These are phyloP conservation scores for Colletotrichum karsti DNA, from an alignment of 2,329 filamentous ascomycete species.

Conservation along the genomic window DNA sequence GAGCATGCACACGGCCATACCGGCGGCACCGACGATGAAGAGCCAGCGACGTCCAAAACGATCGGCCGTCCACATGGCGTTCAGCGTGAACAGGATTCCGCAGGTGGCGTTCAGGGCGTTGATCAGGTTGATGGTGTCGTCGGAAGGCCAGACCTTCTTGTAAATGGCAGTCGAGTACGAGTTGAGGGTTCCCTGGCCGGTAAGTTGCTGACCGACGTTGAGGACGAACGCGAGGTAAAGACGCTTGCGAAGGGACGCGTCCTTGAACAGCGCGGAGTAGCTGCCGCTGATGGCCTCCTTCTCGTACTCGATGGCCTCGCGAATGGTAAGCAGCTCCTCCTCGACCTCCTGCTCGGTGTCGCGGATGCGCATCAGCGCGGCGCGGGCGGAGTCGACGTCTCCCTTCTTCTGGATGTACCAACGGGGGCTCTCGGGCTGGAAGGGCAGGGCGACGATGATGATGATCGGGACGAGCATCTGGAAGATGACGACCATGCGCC, in stretches of 20 bases:
- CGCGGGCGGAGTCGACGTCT: slow-evolving; percentile 67
- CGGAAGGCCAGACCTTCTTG: slow-evolving; percentile 71
- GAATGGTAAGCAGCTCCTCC: slow-evolving; percentile 70
- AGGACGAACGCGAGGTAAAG: slow-evolving; percentile 71
- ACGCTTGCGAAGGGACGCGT: slow-evolving; percentile 73
- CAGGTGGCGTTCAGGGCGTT: slow-evolving; percentile 79
- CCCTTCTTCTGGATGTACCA: slow-evolving; percentile 72
- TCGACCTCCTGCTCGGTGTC: slow-evolving; percentile 73
- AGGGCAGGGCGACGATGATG: slow-evolving; percentile 69
- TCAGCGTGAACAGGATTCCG: slow-evolving; percentile 77
- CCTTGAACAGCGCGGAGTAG: slow-evolving; percentile 75
- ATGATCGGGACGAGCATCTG: slow-evolving; percentile 73
- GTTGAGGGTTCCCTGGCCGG: slow-evolving; percentile 78
- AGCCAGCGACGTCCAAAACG: slow-evolving; percentile 76
- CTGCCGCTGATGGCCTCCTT: slow-evolving; percentile 70
- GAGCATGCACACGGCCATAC: slow-evolving; percentile 77
- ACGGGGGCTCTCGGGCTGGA: slow-evolving; percentile 73
- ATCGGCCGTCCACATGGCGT: slow-evolving; percentile 78
- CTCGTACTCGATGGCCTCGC: slow-evolving; percentile 76
- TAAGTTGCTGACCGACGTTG: slow-evolving; percentile 77
- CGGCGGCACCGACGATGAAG: slow-evolving; percentile 72
- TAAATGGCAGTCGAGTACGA: slow-evolving; percentile 79
- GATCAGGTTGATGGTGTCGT: slow-evolving; percentile 72
- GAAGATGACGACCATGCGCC: slow-evolving; percentile 78
- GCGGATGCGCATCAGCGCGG: slow-evolving; percentile 66